phyloP scores from a whole-genome alignment of 257 asterid genomes.

The Solanum bulbocastanum region DNA sequence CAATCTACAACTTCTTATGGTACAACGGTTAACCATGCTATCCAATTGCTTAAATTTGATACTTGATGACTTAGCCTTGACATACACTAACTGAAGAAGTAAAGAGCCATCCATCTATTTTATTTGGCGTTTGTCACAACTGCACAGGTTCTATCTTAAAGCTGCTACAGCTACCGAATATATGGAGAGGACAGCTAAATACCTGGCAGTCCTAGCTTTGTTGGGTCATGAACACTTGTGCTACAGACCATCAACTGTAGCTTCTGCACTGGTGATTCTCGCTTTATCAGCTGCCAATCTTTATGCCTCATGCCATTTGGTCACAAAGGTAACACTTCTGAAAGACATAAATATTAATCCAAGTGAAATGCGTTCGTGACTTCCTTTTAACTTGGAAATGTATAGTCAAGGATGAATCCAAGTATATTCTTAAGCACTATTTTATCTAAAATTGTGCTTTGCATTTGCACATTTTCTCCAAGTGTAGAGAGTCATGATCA shows the following conservation, averaged over 20 bases:
- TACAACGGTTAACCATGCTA: conserved; percentile 9
- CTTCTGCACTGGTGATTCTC: conserved; percentile 85
- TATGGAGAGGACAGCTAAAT: conserved; percentile 56
- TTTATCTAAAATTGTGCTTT: not conserved
- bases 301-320: conserved; percentile 42
- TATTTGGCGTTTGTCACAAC: not conserved
- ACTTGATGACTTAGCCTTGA: not conserved
- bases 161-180: conserved; percentile 56
- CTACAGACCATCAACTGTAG: conserved; percentile 93
- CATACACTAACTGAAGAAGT: not conserved
- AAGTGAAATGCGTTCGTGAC: not conserved
- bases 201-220: conserved; percentile 67
- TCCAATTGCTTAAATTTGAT: not conserved
- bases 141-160: conserved; percentile 74
- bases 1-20: conserved; percentile 83
- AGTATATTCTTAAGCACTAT: not conserved
- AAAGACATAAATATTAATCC: not conserved
- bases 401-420: not conserved
- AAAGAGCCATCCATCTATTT: not conserved
- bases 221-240: conserved; percentile 82
- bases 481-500: not conserved
- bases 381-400: not conserved
- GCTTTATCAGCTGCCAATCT: conserved; percentile 52
- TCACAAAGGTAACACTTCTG: conserved; percentile 34
- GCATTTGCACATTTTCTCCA: not conserved